Evolutionary conservation across 208 protist genomes (phyloP), one percentile per base, ranked within the genome.

Genomic region (Jaenimonas drosophilae): DNA sequence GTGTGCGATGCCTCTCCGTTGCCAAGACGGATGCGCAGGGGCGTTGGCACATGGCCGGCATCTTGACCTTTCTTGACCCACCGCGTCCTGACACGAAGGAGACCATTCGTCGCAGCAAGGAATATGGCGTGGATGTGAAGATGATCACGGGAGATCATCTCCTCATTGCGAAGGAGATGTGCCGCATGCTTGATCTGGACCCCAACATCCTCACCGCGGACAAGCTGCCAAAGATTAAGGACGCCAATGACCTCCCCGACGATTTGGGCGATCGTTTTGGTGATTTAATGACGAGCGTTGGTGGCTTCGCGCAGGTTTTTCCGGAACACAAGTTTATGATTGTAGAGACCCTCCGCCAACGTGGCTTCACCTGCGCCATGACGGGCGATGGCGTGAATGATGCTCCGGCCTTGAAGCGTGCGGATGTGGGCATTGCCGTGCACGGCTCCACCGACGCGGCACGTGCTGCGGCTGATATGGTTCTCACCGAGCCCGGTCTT

Each of bases 311-410:
- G 25, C 74, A 96, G 54, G 93, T 98, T 39, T 93, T 88, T 56
- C 94, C 94, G 24, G 91, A 97, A 63, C 83, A 97, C 70, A 98
- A 98, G 63, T 96, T 87, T 54, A 67, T 92, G 26, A 96, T 97
- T 65, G 91, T 98, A 2, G 66, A 94, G 55, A 58, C 75, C 17
- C 78, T 97, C 36, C 89, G 96, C 48, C 69, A 92, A 44, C 56
- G 66, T 16, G 79, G 84, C 25, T 87, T 91, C 64, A 84, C 91
- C 16, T 81, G 88, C 25, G 94, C 91, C 46, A 98, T 98, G 95
- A 98, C 94, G 38, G 97, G 96, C 50, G 97, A 99, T 74, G 97
- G 96, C 48, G 91, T 97, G 2, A 97, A 97, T 70, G 96, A 95
- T 53, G 92, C 96, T 3, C 95, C 97, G 0, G 97, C 97, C n/a